A percentile compares a stretch with the other conserved stretches of the same genome.
Evolutionary conservation across 306 rosid genomes (phyloP).

Genomic region (Arachis stenosperma): DNA sequence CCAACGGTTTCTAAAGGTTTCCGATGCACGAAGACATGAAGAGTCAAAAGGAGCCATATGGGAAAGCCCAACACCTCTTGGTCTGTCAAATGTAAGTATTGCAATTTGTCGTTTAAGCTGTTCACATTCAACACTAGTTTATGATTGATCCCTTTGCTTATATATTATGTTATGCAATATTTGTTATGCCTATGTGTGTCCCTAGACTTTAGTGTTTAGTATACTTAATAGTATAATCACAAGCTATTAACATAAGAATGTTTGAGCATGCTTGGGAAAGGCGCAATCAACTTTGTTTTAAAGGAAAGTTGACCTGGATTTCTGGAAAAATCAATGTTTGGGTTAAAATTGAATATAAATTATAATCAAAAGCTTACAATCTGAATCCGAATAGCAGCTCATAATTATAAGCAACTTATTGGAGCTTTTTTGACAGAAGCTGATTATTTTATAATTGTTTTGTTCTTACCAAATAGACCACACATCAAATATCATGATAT

Average conservation of each 20-base stretch:
- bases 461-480: too few relatives aligned
- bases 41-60: conserved; percentile 43
- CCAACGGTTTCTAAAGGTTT: conserved; percentile 38
- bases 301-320: too few relatives aligned
- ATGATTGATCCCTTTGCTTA: not conserved
- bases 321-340: too few relatives aligned
- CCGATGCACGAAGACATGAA: conserved; percentile 42
- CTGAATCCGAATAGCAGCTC: too few relatives aligned
- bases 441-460: too few relatives aligned
- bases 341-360: too few relatives aligned
- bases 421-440: too few relatives aligned
- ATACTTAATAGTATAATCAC: not conserved
- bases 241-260: not conserved
- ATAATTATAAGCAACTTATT: too few relatives aligned
- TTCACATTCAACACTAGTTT: conserved; percentile 11
- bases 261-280: too few relatives aligned
- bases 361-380: too few relatives aligned
- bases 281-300: too few relatives aligned
- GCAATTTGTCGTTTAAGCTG: conserved; percentile 9
- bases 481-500: too few relatives aligned
- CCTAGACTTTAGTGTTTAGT: not conserved
- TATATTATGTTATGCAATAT: not conserved
- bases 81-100: conserved; percentile 48
- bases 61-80: conserved; percentile 55
- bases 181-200: not conserved